Percentiles rank a stretch among this genome's conserved stretches.
These are phyloP conservation scores for Geosmithia flava DNA, from an alignment of 2,329 filamentous ascomycete species.

Conservation along the genomic window DNA sequence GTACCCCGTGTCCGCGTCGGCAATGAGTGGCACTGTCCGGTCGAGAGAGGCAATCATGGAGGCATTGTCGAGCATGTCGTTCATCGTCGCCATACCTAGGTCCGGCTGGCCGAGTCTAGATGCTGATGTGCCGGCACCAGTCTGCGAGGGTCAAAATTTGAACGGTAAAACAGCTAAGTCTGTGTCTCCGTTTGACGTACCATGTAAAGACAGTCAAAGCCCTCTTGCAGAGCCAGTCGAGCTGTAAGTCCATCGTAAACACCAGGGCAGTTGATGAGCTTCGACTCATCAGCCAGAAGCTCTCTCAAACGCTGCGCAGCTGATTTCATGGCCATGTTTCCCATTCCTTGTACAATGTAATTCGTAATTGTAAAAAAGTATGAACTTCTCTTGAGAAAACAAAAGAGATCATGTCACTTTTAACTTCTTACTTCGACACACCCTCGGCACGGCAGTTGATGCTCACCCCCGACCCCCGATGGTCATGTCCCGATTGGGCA, in stretches of 20 bases:
- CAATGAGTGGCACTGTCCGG: conserved; percentile 43
- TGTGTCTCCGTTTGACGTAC: conserved; percentile 21
- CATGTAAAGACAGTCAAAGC: conserved; percentile 57
- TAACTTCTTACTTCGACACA: too few relatives aligned
- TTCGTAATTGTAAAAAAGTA: too few relatives aligned
- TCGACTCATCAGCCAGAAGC: too few relatives aligned
- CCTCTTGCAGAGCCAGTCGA: conserved; percentile 47
- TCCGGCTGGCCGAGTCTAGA: conserved; percentile 51
- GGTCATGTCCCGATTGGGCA: too few relatives aligned
- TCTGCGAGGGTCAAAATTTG: conserved; percentile 22
- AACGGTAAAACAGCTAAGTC: not conserved
- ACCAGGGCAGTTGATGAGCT: conserved; percentile 49
- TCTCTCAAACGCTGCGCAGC: too few relatives aligned
- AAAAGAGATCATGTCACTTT: too few relatives aligned
- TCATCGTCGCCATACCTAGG: conserved; percentile 46
- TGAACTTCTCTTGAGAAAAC: too few relatives aligned
- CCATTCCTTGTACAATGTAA: too few relatives aligned
- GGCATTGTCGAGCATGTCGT: conserved; percentile 52
- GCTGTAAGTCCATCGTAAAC: conserved; percentile 59
- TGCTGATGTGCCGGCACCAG: conserved; percentile 48
- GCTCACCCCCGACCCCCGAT: too few relatives aligned
- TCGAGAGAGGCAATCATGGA: conserved; percentile 51
- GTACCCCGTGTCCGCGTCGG: conserved; percentile 48
- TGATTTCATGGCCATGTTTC: too few relatives aligned
- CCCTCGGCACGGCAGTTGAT: too few relatives aligned